These are phyloP conservation scores for Pyricularia pennisetigena DNA, from an alignment of 2,329 filamentous ascomycete genomes.

Conservation along the genomic window DNA sequence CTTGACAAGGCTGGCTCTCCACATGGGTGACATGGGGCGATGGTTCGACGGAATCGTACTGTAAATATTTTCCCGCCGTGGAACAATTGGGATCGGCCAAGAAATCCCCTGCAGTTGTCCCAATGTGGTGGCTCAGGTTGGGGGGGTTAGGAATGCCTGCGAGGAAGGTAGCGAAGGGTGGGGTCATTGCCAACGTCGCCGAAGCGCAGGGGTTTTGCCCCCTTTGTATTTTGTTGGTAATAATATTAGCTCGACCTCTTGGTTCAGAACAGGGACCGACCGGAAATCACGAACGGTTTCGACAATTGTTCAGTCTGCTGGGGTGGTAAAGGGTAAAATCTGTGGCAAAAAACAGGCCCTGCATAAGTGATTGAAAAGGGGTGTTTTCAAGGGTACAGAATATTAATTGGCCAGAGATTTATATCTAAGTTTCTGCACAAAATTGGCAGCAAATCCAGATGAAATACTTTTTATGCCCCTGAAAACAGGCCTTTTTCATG, in stretches of 20 bases:
- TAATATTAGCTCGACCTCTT: too few species aligned
- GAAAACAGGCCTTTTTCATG: too few species aligned
- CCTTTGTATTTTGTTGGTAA: too few species aligned
- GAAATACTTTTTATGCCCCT: too few species aligned
- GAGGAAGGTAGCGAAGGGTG: background rate
- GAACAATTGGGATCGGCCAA: background rate
- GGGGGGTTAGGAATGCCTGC: background rate
- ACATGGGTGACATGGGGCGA: background rate
- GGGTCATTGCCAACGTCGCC: background rate
- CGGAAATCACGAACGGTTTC: background rate
- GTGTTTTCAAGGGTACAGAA: too few species aligned
- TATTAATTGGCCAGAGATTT: too few species aligned
- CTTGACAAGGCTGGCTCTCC: background rate
- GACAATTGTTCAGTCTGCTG: too few species aligned
- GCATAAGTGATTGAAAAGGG: too few species aligned
- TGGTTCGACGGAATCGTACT: background rate
- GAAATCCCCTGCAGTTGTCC: background rate
- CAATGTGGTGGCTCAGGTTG: background rate
- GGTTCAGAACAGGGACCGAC: background rate
- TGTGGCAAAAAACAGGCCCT: too few species aligned
- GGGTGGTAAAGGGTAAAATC: too few species aligned
- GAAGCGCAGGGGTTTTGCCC: background rate
- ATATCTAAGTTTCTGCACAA: too few species aligned
- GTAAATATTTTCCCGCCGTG: background rate
- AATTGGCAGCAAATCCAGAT: too few species aligned